Evolutionary conservation across 495 filamentous ascomycete species (phyloP).

Genomic region (Penicillium subrubescens): DNA sequence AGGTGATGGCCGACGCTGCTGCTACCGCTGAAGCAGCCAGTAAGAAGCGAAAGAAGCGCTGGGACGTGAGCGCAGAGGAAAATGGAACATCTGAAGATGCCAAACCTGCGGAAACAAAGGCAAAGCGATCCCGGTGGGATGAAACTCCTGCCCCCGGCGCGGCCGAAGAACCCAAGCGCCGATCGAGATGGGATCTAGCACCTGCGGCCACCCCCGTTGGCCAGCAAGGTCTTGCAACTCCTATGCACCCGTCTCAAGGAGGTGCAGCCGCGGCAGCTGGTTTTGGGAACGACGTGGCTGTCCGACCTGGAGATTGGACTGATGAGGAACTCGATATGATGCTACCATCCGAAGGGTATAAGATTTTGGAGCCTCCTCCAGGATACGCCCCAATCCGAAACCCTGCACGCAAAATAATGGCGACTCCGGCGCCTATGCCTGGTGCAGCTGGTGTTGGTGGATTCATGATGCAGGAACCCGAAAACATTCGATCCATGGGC

Average conservation of each 20-base stretch:
- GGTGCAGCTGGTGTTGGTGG: constrained; percentile 69
- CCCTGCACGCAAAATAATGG: constrained; percentile 73
- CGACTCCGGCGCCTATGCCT: constrained; percentile 68
- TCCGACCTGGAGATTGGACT: constrained; percentile 74
- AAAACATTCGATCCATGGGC: constrained; percentile 74
- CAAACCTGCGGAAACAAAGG: constrained; percentile 57
- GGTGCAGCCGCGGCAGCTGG: constrained; percentile 56
- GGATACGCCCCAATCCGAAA: constrained; percentile 87
- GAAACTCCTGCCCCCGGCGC: constrained; percentile 69
- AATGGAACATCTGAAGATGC: constrained; percentile 35
- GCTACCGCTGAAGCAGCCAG: constrained; percentile 66
- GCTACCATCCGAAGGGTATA: constrained; percentile 90
- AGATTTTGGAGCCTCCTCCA: constrained; percentile 88
- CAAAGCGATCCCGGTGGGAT: constrained; percentile 89
- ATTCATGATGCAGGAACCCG: constrained; percentile 98
- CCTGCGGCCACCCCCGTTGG: constrained; percentile 80
- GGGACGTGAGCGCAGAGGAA: constrained; percentile 71
- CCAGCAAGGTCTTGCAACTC: constrained; percentile 78
- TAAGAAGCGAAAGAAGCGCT: constrained; percentile 88
- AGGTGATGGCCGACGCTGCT: constrained; percentile 73
- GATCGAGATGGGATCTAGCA: constrained; percentile 89
- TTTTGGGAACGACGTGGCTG: constrained; percentile 83
- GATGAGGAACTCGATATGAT: constrained; percentile 94
- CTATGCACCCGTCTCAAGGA: constrained; percentile 78
- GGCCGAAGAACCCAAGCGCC: constrained; percentile 62